Base-by-base conservation (phyloP, 2,329 filamentous ascomycete genomes). In the Apiospora arundinis region DNA sequence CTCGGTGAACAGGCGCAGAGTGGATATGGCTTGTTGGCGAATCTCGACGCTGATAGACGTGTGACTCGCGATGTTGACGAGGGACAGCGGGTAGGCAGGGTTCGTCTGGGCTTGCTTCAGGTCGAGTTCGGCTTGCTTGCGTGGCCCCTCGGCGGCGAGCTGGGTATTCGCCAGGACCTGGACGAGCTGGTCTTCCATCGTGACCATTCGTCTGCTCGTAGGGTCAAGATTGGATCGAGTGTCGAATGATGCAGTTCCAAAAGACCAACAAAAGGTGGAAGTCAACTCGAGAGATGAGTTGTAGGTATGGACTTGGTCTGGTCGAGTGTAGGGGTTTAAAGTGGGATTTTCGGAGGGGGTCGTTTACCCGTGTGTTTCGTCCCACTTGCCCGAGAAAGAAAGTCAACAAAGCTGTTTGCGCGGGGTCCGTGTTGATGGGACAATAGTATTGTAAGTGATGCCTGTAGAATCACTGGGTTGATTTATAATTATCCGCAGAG, bases 111-210 rank as follows among this genome's bases (percentile, higher is more conserved):
- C 90, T 74, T 89, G 90, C 80, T 91, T 90, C 69, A 98, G 89
- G 78, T 94, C 93, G 79, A 92, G 87, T 84, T 99, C 96, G 77
- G 96, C 96, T 81, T 93, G 91, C 81, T 93, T 95, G 82, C 95
- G 92, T 71, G 92, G 91, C 70, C 85, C 91, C 81, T 95, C 92
- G 72, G 91, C 90, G 73, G 93, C 79, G 74, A 92, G 91, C 85
- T 97, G 94, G 68, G 95, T 97, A 83, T 95, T 94, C 78, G 92
- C 90, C 75, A 99, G 91, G 81, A 98, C 89, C 82, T 92, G 91
- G 77, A 96, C 91, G 82, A 99, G 90, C 86, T 97, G 92, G 84
- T 97, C 92, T 89, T 97, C 95, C 95, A 97, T 97, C 78, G 79
- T 67, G 40, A 46, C 65, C 65, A 67, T 67, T 67, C 44, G 40